Evolutionary conservation across 129 eudicot species (phyloP).

Genomic region (Flaveria ramosissima): DNA sequence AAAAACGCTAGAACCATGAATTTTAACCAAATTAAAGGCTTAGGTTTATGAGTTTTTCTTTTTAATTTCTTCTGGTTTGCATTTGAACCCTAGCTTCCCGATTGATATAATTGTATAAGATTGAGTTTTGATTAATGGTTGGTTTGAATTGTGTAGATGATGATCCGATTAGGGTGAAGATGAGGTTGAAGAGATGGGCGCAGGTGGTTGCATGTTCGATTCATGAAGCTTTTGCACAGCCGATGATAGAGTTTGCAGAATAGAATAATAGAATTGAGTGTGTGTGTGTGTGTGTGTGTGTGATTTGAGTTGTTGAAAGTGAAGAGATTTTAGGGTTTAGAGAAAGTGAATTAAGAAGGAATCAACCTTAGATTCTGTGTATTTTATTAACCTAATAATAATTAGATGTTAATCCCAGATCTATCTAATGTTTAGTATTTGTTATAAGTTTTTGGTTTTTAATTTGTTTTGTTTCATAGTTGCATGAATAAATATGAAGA

Average conservation of each 20-base stretch:
- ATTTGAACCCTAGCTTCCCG: too few relatives aligned
- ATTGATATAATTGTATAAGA: too few relatives aligned
- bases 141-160: conserved; percentile 33
- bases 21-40: too few relatives aligned
- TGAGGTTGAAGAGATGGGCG: conserved; percentile 60
- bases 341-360: conserved; percentile 6
- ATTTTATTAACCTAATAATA: background rate
- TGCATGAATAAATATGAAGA: conserved; percentile 8
- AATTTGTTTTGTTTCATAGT: background rate
- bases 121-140: too few relatives aligned
- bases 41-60: too few relatives aligned
- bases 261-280: background rate
- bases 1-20: too few relatives aligned
- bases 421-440: background rate
- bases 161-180: conserved; percentile 53
- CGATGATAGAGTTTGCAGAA: conserved; percentile 10
- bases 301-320: conserved; percentile 9
- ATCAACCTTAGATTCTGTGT: conserved; percentile 28
- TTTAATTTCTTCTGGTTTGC: too few relatives aligned
- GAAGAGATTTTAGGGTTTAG: conserved; percentile 20
- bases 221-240: conserved; percentile 31
- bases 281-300: conserved; percentile 10
- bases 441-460: background rate
- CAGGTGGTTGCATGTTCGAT: conserved; percentile 64
- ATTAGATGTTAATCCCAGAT: conserved; percentile 7